These are phyloP conservation scores for Paspalum vaginatum DNA, from an alignment of 176 grass and related monocot genomes.

Conservation along the genomic window DNA sequence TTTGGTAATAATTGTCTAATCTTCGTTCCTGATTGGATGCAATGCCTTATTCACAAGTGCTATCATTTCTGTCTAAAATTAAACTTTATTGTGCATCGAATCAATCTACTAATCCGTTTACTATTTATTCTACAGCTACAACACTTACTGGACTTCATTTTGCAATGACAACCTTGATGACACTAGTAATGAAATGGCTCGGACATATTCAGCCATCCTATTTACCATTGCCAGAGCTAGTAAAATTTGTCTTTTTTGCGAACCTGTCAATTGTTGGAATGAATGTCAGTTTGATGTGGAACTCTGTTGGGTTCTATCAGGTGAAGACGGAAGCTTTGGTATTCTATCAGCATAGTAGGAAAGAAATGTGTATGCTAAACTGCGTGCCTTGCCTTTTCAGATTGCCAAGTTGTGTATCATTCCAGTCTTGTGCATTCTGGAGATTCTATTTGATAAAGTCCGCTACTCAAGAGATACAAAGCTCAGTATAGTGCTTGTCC, in stretches of 20 bases:
- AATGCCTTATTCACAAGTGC: background rate
- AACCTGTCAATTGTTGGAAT: slow-evolving; percentile 70
- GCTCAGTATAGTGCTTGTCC: slow-evolving; percentile 75
- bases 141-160: slow-evolving; percentile 72
- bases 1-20: slow-evolving; percentile 50
- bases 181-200: slow-evolving; percentile 53
- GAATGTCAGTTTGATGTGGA: slow-evolving; percentile 80
- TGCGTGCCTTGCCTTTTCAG: slow-evolving; percentile 40
- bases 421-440: slow-evolving; percentile 67
- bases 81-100: background rate
- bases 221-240: slow-evolving; percentile 52
- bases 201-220: slow-evolving; percentile 61
- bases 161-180: slow-evolving; percentile 63
- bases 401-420: slow-evolving; percentile 75
- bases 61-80: background rate
- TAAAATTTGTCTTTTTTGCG: slow-evolving; percentile 69
- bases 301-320: slow-evolving; percentile 80
- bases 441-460: slow-evolving; percentile 67
- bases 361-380: background rate
- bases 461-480: slow-evolving; percentile 70
- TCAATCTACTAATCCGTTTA: background rate
- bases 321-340: slow-evolving; percentile 14
- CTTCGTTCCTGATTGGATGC: background rate
- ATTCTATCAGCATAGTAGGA: slow-evolving; percentile 11
- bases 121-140: slow-evolving; percentile 48